Evolutionary conservation across 202 grass and related monocot genomes (phyloP).

Genomic region (Zizania palustris): DNA sequence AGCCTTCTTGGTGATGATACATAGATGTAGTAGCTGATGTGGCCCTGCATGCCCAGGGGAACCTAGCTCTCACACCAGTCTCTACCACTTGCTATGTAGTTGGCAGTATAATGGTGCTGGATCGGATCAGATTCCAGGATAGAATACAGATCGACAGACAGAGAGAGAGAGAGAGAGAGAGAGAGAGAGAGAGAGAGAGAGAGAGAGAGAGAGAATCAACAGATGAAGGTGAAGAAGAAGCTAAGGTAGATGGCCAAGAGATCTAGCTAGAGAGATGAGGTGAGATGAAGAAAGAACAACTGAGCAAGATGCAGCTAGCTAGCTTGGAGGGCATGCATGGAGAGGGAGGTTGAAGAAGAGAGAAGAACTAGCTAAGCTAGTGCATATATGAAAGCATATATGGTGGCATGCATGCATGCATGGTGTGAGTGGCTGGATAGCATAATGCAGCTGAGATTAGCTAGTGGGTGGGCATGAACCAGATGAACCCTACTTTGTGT

Average conservation of each 20-base stretch:
- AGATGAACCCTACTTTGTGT: background rate
- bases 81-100: slow-evolving; percentile 38
- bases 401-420: slow-evolving; percentile 10
- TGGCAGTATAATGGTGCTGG: slow-evolving; percentile 34
- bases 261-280: too few relatives aligned
- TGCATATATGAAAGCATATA: slow-evolving; percentile 26
- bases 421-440: slow-evolving; percentile 1
- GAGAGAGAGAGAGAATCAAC: slow-evolving; percentile 3
- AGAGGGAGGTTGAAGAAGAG: background rate
- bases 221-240: background rate
- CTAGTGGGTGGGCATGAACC: background rate
- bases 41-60: background rate
- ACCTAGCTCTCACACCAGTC: slow-evolving; percentile 38
- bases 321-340: background rate
- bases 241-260: background rate
- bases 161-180: too few relatives aligned
- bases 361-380: background rate
- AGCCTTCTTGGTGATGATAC: slow-evolving; percentile 42
- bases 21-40: background rate
- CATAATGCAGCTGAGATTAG: slow-evolving; percentile 14
- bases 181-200: background rate
- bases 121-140: slow-evolving; percentile 34
- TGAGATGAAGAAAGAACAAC: background rate
- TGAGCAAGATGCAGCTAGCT: too few relatives aligned
- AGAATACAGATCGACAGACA: background rate